Percentiles rank a stretch among this genome's conserved stretches.
Conservation (phyloP, 805 yeast species). For the Dipodascopsis uninucleata region DNA sequence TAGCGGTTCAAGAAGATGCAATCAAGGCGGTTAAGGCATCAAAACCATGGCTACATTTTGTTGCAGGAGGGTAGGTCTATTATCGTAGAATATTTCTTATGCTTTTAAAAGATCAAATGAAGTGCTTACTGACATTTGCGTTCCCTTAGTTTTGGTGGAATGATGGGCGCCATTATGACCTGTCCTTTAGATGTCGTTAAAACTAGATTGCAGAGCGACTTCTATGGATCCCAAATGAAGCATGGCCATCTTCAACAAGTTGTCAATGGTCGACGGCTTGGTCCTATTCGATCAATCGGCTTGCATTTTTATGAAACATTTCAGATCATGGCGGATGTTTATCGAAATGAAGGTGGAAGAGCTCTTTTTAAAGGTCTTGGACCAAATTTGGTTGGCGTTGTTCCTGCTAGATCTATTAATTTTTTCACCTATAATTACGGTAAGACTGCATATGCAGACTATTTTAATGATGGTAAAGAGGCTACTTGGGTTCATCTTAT, state of each 20-base stretch:
- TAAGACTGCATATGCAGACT: conserved; percentile 65
- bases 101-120: not conserved
- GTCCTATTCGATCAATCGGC: conserved; percentile 45
- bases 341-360: conserved; percentile 71
- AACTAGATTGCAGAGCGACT: conserved; percentile 89
- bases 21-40: conserved; percentile 19
- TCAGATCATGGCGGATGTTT: conserved; percentile 61
- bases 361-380: conserved; percentile 94
- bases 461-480: conserved; percentile 71
- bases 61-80: conserved; percentile 41
- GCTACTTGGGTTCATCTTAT: conserved; percentile 79
- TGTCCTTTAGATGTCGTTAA: conserved; percentile 94
- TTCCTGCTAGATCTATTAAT: conserved; percentile 94
- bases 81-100: not conserved
- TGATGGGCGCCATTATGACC: conserved; percentile 93
- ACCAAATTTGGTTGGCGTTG: conserved; percentile 94
- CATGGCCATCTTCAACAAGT: conserved; percentile 12
- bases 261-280: conserved; percentile 11
- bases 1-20: conserved; percentile 5
- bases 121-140: not conserved
- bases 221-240: conserved; percentile 41
- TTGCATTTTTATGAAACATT: conserved; percentile 83
- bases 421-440: conserved; percentile 96
- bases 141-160: conserved; percentile 74
- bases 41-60: conserved; percentile 47